Conservation (phyloP, 257 asterid species). For the Lantana camara region DNA sequence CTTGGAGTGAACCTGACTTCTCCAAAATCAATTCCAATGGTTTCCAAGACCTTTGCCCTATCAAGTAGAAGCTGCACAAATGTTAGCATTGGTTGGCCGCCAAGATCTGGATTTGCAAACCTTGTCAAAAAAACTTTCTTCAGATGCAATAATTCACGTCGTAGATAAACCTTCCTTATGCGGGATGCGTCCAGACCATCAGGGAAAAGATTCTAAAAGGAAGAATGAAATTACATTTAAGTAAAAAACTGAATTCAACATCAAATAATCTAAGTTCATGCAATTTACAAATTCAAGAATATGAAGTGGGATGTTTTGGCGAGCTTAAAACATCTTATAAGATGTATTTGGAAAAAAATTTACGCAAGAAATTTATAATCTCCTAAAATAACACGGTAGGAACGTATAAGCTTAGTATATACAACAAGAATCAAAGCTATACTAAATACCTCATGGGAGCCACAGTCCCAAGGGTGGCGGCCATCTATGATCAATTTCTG, state of each 20-base stretch:
- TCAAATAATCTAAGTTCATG: not conserved
- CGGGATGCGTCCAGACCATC: not conserved
- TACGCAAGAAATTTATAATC: too few relatives aligned
- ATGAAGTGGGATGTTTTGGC: not conserved
- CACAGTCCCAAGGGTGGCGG: too few relatives aligned
- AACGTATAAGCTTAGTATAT: too few relatives aligned
- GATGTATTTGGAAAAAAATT: too few relatives aligned
- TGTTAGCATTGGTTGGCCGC: not conserved
- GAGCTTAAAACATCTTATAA: too few relatives aligned
- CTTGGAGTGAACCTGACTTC: too few relatives aligned
- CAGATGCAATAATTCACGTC: conserved; percentile 2
- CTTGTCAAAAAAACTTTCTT: not conserved
- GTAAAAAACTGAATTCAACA: not conserved
- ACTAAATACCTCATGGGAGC: not conserved
- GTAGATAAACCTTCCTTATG: not conserved
- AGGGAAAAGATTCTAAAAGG: not conserved
- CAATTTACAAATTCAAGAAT: not conserved
- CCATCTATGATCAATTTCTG: conserved; percentile 14
- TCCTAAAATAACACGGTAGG: too few relatives aligned
- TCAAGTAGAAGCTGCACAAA: not conserved
- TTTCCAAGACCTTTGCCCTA: not conserved
- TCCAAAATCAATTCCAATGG: not conserved
- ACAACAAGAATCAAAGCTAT: too few relatives aligned
- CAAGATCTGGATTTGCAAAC: not conserved
- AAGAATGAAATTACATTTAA: not conserved